Evolutionary conservation across 306 rosid species (phyloP).

Genomic region (Vicia sativa): DNA sequence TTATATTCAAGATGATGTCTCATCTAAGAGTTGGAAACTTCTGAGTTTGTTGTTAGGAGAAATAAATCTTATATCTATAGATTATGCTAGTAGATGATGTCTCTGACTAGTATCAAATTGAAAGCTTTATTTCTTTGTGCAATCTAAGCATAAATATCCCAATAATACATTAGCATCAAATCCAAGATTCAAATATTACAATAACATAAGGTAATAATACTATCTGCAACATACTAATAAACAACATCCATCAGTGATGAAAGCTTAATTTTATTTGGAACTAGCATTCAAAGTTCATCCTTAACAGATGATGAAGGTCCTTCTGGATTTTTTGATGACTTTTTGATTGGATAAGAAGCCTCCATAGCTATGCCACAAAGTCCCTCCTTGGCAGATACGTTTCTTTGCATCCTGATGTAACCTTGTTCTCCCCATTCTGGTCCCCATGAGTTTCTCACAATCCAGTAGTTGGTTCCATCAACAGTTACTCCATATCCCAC

Average conservation of each 20-base stretch:
- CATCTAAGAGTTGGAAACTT: too few relatives aligned
- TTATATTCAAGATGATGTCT: too few relatives aligned
- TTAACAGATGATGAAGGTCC: background rate
- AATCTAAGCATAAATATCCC: constrained; percentile 10
- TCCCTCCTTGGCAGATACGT: constrained; percentile 53
- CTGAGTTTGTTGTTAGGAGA: too few relatives aligned
- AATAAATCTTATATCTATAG: too few relatives aligned
- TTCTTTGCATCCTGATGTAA: constrained; percentile 73
- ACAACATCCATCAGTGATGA: constrained; percentile 25
- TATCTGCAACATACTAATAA: constrained; percentile 25
- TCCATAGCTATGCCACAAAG: constrained; percentile 76
- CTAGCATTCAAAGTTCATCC: background rate
- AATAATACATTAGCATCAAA: constrained; percentile 24
- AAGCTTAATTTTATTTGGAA: background rate
- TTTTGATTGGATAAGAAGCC: constrained; percentile 87
- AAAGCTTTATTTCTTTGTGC: constrained; percentile 29
- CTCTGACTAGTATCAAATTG: constrained; percentile 22
- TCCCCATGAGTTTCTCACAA: constrained; percentile 90
- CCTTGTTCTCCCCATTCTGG: constrained; percentile 92
- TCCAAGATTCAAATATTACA: background rate
- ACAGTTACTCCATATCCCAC: constrained; percentile 81
- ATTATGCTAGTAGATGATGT: too few relatives aligned
- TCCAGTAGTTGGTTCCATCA: constrained; percentile 82
- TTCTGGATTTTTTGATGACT: constrained; percentile 42
- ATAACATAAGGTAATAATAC: constrained; percentile 22